Percentiles rank a stretch among this genome's conserved stretches.
Conservation (phyloP, 495 filamentous ascomycete genomes). For the Penicillium turbatum region DNA sequence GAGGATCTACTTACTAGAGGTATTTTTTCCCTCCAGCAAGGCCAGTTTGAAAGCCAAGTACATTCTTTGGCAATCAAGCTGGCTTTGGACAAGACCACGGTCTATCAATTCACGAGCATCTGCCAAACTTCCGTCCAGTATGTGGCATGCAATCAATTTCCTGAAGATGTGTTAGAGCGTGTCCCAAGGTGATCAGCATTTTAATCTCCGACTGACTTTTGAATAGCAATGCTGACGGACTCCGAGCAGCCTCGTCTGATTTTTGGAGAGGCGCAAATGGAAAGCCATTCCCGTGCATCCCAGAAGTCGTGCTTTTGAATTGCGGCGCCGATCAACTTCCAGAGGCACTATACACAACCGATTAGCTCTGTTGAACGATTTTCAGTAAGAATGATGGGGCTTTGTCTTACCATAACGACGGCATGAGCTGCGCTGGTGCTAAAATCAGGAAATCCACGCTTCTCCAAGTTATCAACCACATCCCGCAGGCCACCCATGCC, state of each 20-base stretch:
- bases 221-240: slow-evolving; percentile 61
- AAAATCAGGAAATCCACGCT: slow-evolving; percentile 33
- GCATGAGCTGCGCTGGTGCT: slow-evolving; percentile 60
- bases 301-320: slow-evolving; percentile 50
- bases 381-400: neutral
- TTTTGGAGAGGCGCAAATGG: slow-evolving; percentile 54
- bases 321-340: slow-evolving; percentile 65
- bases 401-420: slow-evolving; percentile 58
- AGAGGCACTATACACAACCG: slow-evolving; percentile 55
- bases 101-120: neutral
- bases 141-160: neutral
- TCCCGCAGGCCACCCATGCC: slow-evolving; percentile 28
- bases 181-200: neutral
- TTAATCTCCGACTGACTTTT: slow-evolving; percentile 20
- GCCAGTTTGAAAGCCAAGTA: neutral
- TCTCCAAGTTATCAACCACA: slow-evolving; percentile 37
- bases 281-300: slow-evolving; percentile 65
- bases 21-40: neutral
- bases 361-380: neutral
- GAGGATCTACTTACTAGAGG: neutral
- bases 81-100: neutral
- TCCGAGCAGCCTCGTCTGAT: slow-evolving; percentile 61
- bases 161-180: neutral
- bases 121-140: neutral
- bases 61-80: neutral